Evolutionary conservation across 2,329 filamentous ascomycete genomes (phyloP).

Genomic region (Trichoderma atroviride): DNA sequence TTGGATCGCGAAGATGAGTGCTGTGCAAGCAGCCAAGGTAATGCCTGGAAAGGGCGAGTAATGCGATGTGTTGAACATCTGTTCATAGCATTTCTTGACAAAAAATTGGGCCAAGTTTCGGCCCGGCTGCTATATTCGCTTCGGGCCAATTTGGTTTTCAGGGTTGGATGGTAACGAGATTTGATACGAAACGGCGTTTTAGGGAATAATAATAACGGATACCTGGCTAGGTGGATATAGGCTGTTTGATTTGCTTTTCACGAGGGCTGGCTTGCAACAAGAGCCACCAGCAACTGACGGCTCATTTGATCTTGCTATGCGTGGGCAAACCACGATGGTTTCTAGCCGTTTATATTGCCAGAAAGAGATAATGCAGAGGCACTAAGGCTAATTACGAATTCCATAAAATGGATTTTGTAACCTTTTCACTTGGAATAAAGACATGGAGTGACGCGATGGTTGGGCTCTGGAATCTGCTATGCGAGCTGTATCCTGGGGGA

Average conservation of each 20-base stretch:
- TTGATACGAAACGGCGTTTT: conserved; percentile 26
- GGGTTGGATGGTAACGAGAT: conserved; percentile 16
- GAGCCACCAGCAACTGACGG: not conserved
- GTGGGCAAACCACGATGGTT: conserved; percentile 2
- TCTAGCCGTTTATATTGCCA: not conserved
- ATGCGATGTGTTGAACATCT: not conserved
- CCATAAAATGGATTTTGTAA: not conserved
- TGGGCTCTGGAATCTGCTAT: not conserved
- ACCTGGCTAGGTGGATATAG: conserved; percentile 6
- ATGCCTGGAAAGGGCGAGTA: conserved; percentile 63
- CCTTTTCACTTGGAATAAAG: not conserved
- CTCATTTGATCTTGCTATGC: not conserved
- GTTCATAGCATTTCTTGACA: not conserved
- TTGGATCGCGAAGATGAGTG: conserved; percentile 97
- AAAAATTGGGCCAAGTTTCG: not conserved
- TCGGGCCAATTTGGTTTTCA: not conserved
- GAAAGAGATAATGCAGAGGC: not conserved
- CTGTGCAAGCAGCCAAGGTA: conserved; percentile 90
- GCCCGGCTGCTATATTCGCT: not conserved
- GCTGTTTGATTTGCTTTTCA: not conserved
- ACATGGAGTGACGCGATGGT: not conserved
- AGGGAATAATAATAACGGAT: conserved; percentile 5
- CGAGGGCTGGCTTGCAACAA: not conserved
- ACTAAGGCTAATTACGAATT: not conserved
- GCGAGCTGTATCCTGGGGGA: not conserved